These are phyloP conservation scores for Stenocarpella maydis DNA, from an alignment of 2,329 filamentous ascomycete species.

Conservation along the genomic window DNA sequence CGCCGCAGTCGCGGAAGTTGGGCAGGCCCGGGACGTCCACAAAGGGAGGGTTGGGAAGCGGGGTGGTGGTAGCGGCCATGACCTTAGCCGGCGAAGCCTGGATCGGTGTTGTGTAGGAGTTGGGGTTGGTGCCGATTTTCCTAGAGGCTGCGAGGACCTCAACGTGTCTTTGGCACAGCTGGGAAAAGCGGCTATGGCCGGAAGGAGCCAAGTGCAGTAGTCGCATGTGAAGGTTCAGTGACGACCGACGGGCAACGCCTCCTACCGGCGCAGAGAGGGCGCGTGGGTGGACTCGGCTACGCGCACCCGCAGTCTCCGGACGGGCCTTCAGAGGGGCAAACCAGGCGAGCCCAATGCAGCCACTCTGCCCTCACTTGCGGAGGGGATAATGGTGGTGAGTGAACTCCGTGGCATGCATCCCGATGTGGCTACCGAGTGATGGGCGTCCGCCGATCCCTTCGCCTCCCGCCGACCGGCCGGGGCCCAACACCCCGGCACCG, in stretches of 20 bases:
- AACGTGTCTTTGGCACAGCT: neutral
- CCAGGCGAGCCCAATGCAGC: neutral
- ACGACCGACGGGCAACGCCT: too few species aligned
- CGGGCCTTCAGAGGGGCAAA: neutral
- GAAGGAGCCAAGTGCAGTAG: conserved; percentile 2
- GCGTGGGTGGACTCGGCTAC: neutral
- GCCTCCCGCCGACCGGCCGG: neutral
- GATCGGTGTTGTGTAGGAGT: neutral
- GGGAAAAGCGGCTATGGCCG: neutral
- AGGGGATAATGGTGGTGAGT: neutral
- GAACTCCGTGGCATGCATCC: neutral
- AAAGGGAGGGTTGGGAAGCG: conserved; percentile 55
- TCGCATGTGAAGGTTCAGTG: neutral
- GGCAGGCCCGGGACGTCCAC: conserved; percentile 63
- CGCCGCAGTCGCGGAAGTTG: conserved; percentile 75
- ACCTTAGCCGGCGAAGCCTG: neutral
- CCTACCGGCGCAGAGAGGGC: too few species aligned
- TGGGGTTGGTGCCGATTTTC: neutral
- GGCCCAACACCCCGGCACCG: neutral
- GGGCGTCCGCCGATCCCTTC: neutral
- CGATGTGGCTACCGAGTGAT: neutral
- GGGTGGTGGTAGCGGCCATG: conserved; percentile 3
- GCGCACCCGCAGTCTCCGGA: neutral
- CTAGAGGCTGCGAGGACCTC: neutral
- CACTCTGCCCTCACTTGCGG: too few species aligned